Base-by-base conservation (phyloP, 1,139 yeast genomes). In the Lodderomyces parapsilosis region DNA sequence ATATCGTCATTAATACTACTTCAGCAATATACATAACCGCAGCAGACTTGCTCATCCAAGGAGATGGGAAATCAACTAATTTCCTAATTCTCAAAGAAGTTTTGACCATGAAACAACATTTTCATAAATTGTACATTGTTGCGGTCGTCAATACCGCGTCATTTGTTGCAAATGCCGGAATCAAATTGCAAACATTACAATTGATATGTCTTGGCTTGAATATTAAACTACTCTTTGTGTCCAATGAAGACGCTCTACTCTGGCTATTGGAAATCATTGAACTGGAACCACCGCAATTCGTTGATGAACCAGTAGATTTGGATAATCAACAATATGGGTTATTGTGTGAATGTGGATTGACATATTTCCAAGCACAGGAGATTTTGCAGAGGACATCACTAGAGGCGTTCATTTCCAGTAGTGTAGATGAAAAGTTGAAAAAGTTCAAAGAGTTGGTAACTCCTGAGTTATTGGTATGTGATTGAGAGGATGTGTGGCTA, bases 331-430 rank as follows among this genome's bases (percentile, higher is more conserved):
- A 34, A 4, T 23, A 27, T 34, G 38, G 18, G 2, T 47, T 49
- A 20, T 27, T 47, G 31, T 32, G 38, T 37, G 46, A 49, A 34
- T 45, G 49, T 42, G 50, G 49, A 20, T 46, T 49, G 18, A 30
- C 45, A 11, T 44, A 43, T 36, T 47, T 47, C 25, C 52, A 47
- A 45, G 41, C 39, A 22, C 24, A 20, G 34, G 15, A 32, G 14
- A 32, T 49, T 3, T 28, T 49, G 20, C n/a, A 41, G n/a, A 25
- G n/a, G 8, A 35, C 30, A 20, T 17, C 42, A 2, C 32, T 49
- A 2, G 35, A 39, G 6, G 36, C 38, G n/a, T 45, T 49, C 30
- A 43, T 47, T 6, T 6, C 22, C 10, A 11, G 24, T 19, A 28
- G 17, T 10, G 36, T 38, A 11, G 37, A 42, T 9, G 43, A 41